phyloP scores from a whole-genome alignment of 2,329 filamentous ascomycete species.

The Aspergillus sp. region DNA sequence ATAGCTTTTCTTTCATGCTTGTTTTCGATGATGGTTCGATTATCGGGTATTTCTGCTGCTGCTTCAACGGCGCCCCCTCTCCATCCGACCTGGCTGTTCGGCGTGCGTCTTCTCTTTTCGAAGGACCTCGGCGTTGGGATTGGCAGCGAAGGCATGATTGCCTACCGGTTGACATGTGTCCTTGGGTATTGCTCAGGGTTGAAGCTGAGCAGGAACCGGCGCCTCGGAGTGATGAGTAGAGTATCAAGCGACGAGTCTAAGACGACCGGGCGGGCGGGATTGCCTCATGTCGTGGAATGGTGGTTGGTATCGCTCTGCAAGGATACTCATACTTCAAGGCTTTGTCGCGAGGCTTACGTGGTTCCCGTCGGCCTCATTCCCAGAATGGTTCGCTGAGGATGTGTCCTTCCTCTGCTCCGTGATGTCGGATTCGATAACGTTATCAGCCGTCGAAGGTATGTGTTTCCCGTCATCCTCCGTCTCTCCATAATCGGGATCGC shows the following conservation, averaged over 20 bases:
- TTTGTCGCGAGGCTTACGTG: conserved; percentile 3
- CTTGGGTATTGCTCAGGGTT: not conserved
- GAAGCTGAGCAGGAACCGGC: not conserved
- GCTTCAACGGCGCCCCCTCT: no score
- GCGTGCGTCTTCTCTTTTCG: no score
- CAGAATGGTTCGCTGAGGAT: conserved; percentile 20
- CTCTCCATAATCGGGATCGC: conserved; percentile 12
- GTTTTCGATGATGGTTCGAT: no score
- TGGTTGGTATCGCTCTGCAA: not conserved
- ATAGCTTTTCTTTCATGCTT: no score
- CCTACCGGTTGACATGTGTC: not conserved
- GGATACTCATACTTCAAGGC: conserved; percentile 5
- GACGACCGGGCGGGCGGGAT: not conserved
- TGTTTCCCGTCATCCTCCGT: conserved; percentile 34
- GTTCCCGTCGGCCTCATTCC: conserved; percentile 7
- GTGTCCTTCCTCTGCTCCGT: conserved; percentile 19
- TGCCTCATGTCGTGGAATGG: not conserved
- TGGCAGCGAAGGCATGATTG: not conserved
- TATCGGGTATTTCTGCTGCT: no score
- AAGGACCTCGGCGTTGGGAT: not conserved
- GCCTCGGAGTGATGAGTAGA: not conserved
- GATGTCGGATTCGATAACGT: conserved; percentile 35
- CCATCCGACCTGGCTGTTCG: no score
- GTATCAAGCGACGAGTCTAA: not conserved
- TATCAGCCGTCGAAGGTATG: conserved; percentile 43